Percentiles rank a stretch among this genome's conserved stretches.
These are phyloP conservation scores for Ustilago nuda DNA, from an alignment of 1,284 basidiomycete species.

Conservation along the genomic window DNA sequence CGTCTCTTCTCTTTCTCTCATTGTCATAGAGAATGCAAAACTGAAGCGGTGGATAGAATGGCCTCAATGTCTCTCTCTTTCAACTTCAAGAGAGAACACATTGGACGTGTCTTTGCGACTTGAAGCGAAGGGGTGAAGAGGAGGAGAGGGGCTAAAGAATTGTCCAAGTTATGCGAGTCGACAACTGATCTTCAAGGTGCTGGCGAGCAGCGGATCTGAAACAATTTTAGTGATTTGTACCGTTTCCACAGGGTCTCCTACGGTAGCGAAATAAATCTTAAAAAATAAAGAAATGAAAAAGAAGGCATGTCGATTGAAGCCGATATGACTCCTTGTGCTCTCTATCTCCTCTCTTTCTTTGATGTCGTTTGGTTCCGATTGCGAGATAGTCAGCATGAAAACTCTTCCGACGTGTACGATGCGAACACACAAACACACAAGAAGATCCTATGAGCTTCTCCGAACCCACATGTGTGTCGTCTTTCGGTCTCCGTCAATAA, in stretches of 20 bases:
- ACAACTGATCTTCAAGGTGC: slow-evolving; percentile 3
- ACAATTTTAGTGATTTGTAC: slow-evolving; percentile 4
- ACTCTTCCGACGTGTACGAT: background rate
- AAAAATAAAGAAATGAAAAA: background rate
- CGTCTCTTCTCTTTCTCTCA: background rate
- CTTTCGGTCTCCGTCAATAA: background rate
- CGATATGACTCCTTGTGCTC: slow-evolving; percentile 9
- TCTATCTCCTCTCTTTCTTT: background rate
- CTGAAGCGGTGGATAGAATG: background rate
- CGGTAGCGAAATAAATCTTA: background rate
- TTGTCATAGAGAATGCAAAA: background rate
- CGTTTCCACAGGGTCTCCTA: background rate
- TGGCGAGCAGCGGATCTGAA: background rate
- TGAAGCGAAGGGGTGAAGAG: background rate
- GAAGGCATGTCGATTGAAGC: slow-evolving; percentile 23
- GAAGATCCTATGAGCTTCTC: background rate
- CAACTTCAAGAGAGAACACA: background rate
- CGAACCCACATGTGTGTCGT: background rate
- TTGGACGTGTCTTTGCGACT: background rate
- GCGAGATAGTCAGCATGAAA: background rate
- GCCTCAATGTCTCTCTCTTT: background rate
- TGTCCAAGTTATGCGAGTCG: background rate
- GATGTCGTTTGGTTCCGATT: background rate
- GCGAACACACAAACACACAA: background rate
- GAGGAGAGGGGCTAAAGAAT: background rate